A percentile compares a stretch with the other conserved stretches of the same genome.
phyloP scores from a whole-genome alignment of 805 yeast species.

The Saturnispora serradocipensis region DNA sequence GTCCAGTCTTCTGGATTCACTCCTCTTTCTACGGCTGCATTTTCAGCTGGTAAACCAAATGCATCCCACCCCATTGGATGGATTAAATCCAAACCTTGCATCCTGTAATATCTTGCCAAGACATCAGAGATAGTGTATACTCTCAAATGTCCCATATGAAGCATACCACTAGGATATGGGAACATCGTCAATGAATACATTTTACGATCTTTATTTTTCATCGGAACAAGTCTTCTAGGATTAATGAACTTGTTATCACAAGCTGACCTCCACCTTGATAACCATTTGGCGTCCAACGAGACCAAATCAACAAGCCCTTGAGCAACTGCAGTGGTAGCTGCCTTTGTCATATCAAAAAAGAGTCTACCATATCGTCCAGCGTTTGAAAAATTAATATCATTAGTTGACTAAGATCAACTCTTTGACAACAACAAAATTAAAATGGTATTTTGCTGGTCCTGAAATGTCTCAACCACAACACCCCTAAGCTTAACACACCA shows the following conservation, averaged over 20 bases:
- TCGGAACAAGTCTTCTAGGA: slow-evolving; percentile 20
- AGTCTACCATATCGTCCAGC: too few species aligned
- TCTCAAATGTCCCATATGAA: slow-evolving; percentile 91
- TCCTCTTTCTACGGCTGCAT: slow-evolving; percentile 86
- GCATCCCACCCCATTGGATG: slow-evolving; percentile 99
- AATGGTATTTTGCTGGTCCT: not conserved
- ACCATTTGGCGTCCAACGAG: slow-evolving; percentile 46
- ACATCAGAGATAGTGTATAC: slow-evolving; percentile 90
- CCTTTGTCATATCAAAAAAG: slow-evolving; percentile 2
- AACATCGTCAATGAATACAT: slow-evolving; percentile 79
- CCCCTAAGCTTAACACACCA: not conserved
- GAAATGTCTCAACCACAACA: not conserved
- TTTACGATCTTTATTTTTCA: slow-evolving; percentile 9
- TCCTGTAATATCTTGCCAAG: slow-evolving; percentile 65
- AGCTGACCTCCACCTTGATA: slow-evolving; percentile 33
- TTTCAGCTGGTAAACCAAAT: slow-evolving; percentile 96
- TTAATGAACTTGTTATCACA: slow-evolving; percentile 21
- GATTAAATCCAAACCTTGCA: slow-evolving; percentile 67
- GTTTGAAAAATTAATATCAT: not conserved
- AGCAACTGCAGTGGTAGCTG: slow-evolving; percentile 7
- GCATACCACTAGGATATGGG: slow-evolving; percentile 90
- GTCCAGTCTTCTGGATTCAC: slow-evolving; percentile 85
- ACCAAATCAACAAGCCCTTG: slow-evolving; percentile 17
- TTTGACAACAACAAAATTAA: not conserved
- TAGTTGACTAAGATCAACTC: not conserved